phyloP scores from a whole-genome alignment of 1,284 basidiomycete species.

The Pulveroboletus ridleyi region DNA sequence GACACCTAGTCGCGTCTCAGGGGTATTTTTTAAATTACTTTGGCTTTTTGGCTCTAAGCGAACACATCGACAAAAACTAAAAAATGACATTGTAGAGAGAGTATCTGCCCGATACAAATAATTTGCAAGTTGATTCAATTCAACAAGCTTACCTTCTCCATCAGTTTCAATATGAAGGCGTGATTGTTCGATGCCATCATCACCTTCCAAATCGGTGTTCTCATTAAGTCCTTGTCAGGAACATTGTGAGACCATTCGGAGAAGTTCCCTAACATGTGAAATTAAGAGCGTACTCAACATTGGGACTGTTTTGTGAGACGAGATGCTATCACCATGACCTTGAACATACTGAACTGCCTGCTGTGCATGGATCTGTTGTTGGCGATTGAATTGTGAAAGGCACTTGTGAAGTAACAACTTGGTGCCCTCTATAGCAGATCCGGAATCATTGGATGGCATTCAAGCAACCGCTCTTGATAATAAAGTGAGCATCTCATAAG shows the following conservation, averaged over 20 bases:
- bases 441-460: no score
- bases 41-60: neutral
- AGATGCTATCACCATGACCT: conserved; percentile 13
- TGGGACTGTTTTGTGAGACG: neutral
- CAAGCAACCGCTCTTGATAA: no score
- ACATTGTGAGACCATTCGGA: no score
- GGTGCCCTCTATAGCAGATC: no score
- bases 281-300: neutral
- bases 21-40: neutral
- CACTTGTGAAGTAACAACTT: no score
- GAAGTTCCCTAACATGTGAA: neutral
- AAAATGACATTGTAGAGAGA: conserved; percentile 14
- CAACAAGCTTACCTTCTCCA: conserved; percentile 7
- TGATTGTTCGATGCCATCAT: neutral
- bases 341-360: conserved; percentile 14
- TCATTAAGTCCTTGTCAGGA: no score
- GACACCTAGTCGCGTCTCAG: conserved; percentile 15
- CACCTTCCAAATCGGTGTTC: neutral
- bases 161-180: neutral
- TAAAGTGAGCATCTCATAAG: no score
- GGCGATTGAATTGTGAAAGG: no score
- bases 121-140: conserved; percentile 4
- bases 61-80: conserved; percentile 17
- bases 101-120: conserved; percentile 7
- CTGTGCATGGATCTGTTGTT: no score